Percentiles rank a stretch among this genome's conserved stretches.
phyloP scores from a whole-genome alignment of 1,284 basidiomycete genomes.

The Mycena citricolor region DNA sequence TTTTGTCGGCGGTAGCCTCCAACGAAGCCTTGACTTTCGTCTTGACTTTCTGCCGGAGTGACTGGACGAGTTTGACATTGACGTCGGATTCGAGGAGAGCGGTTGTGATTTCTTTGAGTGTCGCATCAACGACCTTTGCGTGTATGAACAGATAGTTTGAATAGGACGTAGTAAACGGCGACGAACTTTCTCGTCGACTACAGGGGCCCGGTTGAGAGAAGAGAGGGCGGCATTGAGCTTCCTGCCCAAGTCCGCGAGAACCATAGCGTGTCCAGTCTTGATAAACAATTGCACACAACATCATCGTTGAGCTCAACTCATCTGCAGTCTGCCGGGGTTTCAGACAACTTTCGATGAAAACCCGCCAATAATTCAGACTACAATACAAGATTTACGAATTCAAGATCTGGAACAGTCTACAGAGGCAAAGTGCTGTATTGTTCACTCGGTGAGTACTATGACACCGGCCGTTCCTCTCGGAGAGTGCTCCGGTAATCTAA shows the following conservation, averaged over 20 bases:
- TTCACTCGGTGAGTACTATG: too few relatives aligned
- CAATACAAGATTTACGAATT: too few relatives aligned
- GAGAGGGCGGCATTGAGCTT: constrained; percentile 93
- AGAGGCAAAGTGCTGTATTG: too few relatives aligned
- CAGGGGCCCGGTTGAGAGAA: constrained; percentile 81
- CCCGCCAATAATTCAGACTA: too few relatives aligned
- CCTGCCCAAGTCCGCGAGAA: constrained; percentile 93
- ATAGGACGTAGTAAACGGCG: constrained; percentile 14
- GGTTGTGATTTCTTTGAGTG: constrained; percentile 93
- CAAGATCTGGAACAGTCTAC: too few relatives aligned
- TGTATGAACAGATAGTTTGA: constrained; percentile 20
- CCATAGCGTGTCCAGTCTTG: too few relatives aligned
- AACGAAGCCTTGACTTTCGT: constrained; percentile 77
- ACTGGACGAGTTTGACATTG: constrained; percentile 94
- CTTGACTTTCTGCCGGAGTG: constrained; percentile 88
- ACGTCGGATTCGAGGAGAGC: constrained; percentile 97
- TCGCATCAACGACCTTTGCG: constrained; percentile 80
- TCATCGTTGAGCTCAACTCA: too few relatives aligned
- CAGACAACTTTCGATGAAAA: too few relatives aligned
- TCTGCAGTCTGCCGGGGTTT: too few relatives aligned
- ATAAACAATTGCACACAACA: too few relatives aligned
- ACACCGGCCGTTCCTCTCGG: too few relatives aligned
- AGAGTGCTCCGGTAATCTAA: too few relatives aligned
- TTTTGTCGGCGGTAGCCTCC: constrained; percentile 70
- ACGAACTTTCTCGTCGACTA: constrained; percentile 85